Evolutionary conservation across 352 stramenopile species (phyloP), one percentile per base, ranked within the genome.

Genomic region (Globisporangium sylvaticum): DNA sequence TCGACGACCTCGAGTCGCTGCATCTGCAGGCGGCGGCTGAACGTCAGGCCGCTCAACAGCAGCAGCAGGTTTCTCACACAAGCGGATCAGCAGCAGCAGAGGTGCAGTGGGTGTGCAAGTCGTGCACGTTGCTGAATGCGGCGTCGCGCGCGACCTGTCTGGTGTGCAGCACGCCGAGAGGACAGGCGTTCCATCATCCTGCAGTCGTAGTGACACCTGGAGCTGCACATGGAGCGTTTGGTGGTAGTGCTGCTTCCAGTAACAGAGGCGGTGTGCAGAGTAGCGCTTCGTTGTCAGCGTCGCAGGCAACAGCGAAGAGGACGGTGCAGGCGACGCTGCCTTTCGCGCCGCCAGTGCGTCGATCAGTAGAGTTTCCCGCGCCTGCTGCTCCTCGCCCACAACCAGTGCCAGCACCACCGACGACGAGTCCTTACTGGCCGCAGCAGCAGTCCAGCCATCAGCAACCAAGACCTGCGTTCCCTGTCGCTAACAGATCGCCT

Each of bases 121-220:
- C 80, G 29, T 94, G 86, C 67, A 94, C 86, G 44, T 69, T 92
- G 29, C 60, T 75, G 39, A 94, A 94, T 62, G 70, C 71, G 14
- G 58, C 72, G 44, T 37, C 69, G 4, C 71, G 73, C 14, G 22
- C 52, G 15, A 59, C 69, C 1, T 94, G 86, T 65, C 66, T 66
- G 8, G 79, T 92, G 39, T 94, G 86, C 62, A 48, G 44, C 29
- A 90, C 86, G 44, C 76, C 76, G 15, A 73, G 74, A 22, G 75
- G 80, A 12, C 75, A 76, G n/a, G 62, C 64, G 9, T 88, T 73
- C 59, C 42, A 66, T 57, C 39, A 58, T 6, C 4, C 48, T 44
- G 12, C 27, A 18, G 27, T 56, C 20, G 39, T 20, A 18, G 29
- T 37, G 6, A n/a, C 37, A 31, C 9, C 29, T 25, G 31, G 5